Percentiles rank a stretch among this genome's conserved stretches.
Evolutionary conservation across 257 asterid species (phyloP).

Genomic region (Solanum acaule): DNA sequence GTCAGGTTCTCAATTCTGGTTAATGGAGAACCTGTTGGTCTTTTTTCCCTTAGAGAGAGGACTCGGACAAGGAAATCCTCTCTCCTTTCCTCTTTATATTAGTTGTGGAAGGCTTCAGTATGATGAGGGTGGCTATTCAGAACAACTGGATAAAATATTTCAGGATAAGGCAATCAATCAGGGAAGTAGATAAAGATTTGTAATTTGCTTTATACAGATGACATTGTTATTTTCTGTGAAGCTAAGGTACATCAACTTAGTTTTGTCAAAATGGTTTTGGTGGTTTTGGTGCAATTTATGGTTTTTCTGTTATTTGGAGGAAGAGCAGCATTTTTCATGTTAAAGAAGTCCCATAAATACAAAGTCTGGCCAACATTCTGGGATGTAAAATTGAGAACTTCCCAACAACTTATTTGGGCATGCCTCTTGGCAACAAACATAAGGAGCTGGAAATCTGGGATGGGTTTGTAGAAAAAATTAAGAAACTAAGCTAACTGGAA

Average conservation of each 20-base stretch:
- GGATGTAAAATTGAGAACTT: not conserved
- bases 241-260: not conserved
- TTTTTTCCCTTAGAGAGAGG: not conserved
- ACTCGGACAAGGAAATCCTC: not conserved
- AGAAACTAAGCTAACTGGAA: not conserved
- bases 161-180: not conserved
- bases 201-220: not conserved
- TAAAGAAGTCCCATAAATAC: not conserved
- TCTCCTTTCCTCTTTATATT: not conserved
- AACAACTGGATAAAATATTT: not conserved
- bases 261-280: not conserved
- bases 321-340: not conserved
- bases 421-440: not conserved
- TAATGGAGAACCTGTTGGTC: not conserved
- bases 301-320: not conserved
- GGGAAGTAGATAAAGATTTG: not conserved
- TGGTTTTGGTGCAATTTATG: not conserved
- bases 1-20: not conserved
- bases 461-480: not conserved
- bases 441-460: not conserved
- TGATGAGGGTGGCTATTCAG: not conserved
- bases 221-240: not conserved
- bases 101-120: not conserved
- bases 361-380: not conserved
- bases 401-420: not conserved